phyloP scores from a whole-genome alignment of 495 filamentous ascomycete genomes.

The Ascobolus immersus region DNA sequence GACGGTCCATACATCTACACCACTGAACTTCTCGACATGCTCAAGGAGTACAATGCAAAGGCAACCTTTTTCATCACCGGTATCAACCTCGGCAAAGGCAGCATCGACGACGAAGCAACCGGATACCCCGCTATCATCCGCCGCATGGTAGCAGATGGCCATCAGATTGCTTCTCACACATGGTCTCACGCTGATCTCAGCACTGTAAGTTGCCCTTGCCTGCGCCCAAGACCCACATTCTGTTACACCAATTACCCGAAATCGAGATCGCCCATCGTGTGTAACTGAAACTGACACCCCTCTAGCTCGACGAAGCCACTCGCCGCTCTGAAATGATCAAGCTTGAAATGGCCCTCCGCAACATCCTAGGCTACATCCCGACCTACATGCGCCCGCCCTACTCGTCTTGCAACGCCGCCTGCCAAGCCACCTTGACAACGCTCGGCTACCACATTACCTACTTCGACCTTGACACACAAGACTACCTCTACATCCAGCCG shows the following conservation, averaged over 20 bases:
- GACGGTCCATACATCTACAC: constrained; percentile 54
- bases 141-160: constrained; percentile 43
- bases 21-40: constrained; percentile 37
- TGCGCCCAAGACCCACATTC: too few relatives aligned
- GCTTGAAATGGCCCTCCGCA: constrained; percentile 56
- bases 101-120: constrained; percentile 33
- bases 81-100: constrained; percentile 45
- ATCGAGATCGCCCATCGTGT: too few relatives aligned
- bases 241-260: too few relatives aligned
- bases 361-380: constrained; percentile 56
- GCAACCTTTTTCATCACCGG: constrained; percentile 65
- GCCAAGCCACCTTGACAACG: constrained; percentile 31
- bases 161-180: constrained; percentile 64
- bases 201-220: constrained; percentile 24
- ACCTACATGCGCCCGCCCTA: constrained; percentile 73
- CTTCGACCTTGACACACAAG: constrained; percentile 58
- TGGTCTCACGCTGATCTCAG: constrained; percentile 59
- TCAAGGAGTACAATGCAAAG: constrained; percentile 37
- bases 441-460: constrained; percentile 54
- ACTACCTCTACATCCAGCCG: constrained; percentile 39
- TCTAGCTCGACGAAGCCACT: too few relatives aligned
- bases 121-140: constrained; percentile 36
- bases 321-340: too few relatives aligned
- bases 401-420: constrained; percentile 39
- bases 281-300: too few relatives aligned